These are phyloP conservation scores for Leccinum variicolor DNA, from an alignment of 768 basidiomycete species.

Conservation along the genomic window DNA sequence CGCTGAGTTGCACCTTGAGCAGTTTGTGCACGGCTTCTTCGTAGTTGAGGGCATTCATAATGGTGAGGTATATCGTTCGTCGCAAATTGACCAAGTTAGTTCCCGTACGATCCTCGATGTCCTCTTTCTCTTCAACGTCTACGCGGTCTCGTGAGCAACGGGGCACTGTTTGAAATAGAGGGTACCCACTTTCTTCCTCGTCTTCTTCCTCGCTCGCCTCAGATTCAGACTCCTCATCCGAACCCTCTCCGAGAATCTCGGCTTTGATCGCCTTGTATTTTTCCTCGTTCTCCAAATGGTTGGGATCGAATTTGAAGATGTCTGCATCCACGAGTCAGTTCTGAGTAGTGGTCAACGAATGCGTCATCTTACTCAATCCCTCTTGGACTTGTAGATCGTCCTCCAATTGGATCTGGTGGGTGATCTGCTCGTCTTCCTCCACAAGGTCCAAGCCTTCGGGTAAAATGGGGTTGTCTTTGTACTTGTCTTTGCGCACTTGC, in stretches of 20 bases:
- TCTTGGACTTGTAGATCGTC: constrained; percentile 95
- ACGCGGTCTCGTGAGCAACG: constrained; percentile 10
- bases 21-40: constrained; percentile 99
- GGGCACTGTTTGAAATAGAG: constrained; percentile 22
- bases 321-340: constrained; percentile 46
- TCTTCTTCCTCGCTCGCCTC: constrained; percentile 68
- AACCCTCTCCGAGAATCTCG: constrained; percentile 91
- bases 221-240: constrained; percentile 64
- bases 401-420: constrained; percentile 88
- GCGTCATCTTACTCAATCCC: constrained; percentile 72
- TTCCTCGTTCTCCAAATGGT: constrained; percentile 88
- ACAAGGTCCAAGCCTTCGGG: constrained; percentile 95
- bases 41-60: constrained; percentile 98
- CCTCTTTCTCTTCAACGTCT: constrained; percentile 78
- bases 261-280: constrained; percentile 88
- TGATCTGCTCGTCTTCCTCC: constrained; percentile 97
- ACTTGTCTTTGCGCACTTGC: constrained; percentile 98
- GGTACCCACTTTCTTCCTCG: constrained; percentile 51
- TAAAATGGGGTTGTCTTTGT: constrained; percentile 95
- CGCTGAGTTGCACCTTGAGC: constrained; percentile 85
- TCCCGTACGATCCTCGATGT: constrained; percentile 91
- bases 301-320: constrained; percentile 91
- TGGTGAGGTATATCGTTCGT: constrained; percentile 91
- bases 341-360: background rate
- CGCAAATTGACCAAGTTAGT: constrained; percentile 95